These are phyloP conservation scores for Scalesia atractyloides DNA, from an alignment of 129 eudicot genomes.

Conservation along the genomic window DNA sequence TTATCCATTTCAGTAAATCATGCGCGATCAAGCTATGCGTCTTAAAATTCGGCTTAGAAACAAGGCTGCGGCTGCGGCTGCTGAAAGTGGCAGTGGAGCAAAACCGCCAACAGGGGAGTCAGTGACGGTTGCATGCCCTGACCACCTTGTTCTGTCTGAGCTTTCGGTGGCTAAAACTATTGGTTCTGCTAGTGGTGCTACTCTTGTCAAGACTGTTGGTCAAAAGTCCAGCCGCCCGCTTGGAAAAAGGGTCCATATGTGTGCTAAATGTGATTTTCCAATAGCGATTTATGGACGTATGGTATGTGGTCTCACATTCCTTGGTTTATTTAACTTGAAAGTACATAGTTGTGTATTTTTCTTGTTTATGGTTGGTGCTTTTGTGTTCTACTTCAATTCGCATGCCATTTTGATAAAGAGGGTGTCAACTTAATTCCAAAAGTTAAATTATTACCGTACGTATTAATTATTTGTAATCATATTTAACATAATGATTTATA, in stretches of 20 bases:
- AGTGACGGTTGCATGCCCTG: constrained; percentile 92
- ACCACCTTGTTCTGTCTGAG: constrained; percentile 82
- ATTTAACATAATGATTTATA: background rate
- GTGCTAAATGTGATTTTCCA: constrained; percentile 87
- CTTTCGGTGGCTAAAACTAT: constrained; percentile 89
- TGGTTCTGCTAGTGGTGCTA: constrained; percentile 56
- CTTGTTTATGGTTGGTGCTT: constrained; percentile 6
- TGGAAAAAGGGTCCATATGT: constrained; percentile 79
- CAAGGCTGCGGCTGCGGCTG: constrained; percentile 50
- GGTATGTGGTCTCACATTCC: constrained; percentile 41
- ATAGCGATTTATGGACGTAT: constrained; percentile 87
- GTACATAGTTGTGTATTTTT: constrained; percentile 9
- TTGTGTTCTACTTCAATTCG: constrained; percentile 38
- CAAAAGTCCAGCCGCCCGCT: constrained; percentile 75
- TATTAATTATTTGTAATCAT: too few relatives aligned
- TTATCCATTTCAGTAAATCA: too few relatives aligned
- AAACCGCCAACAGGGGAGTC: constrained; percentile 50
- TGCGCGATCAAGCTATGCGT: constrained; percentile 21
- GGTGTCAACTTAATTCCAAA: background rate
- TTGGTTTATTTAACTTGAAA: background rate
- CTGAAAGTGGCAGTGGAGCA: constrained; percentile 52
- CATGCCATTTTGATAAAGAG: background rate
- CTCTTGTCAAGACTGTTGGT: constrained; percentile 68
- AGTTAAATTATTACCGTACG: background rate
- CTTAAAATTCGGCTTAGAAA: constrained; percentile 77